phyloP scores from a whole-genome alignment of 352 stramenopile species.

The Phytophthora lateralis region DNA sequence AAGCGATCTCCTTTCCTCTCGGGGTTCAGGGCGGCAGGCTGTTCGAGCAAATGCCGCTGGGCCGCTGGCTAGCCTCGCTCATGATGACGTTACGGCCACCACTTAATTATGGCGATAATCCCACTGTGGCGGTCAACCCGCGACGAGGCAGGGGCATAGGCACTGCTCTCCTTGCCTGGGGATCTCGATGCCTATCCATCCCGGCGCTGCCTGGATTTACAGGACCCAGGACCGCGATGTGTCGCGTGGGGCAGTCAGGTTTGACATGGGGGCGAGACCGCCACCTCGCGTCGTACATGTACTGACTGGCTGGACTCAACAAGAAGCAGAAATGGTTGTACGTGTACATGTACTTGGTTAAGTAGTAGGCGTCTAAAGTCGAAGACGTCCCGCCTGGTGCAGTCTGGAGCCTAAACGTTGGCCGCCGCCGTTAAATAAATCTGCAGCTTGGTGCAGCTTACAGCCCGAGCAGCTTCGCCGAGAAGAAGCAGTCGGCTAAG shows the following conservation, averaged over 20 bases:
- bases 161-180: background rate
- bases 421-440: constrained; percentile 30
- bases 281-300: constrained; percentile 23
- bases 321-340: constrained; percentile 5
- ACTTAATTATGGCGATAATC: constrained; percentile 7
- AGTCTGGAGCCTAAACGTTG: constrained; percentile 15
- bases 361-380: background rate
- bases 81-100: background rate
- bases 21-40: background rate
- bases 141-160: constrained; percentile 14
- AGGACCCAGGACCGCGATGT: constrained; percentile 14
- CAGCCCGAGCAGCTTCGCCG: constrained; percentile 20
- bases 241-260: constrained; percentile 8
- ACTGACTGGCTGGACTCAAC: background rate
- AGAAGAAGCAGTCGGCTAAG: constrained; percentile 23
- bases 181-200: constrained; percentile 22
- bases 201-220: constrained; percentile 25
- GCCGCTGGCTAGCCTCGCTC: background rate
- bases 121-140: constrained; percentile 18
- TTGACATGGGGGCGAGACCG: constrained; percentile 14
- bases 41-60: background rate
- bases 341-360: constrained; percentile 14
- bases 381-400: background rate
- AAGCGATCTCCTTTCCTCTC: no score
- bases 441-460: constrained; percentile 11